Evolutionary conservation across 1,284 basidiomycete species (phyloP).

Genomic region (Sporisorium iseilematis-ciliati): DNA sequence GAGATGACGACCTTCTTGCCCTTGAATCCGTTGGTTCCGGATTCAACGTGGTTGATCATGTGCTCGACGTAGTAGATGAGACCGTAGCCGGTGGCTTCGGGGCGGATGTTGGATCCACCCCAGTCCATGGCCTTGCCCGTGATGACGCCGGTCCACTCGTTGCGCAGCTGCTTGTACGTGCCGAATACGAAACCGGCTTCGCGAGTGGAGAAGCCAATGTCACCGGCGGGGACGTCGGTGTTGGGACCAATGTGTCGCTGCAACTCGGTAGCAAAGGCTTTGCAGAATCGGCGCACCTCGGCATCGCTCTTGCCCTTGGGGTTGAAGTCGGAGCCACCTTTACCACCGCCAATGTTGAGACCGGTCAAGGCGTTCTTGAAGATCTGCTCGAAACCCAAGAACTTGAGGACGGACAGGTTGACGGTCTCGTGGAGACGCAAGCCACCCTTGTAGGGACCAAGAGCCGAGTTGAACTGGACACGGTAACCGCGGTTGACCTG

Average conservation of each 20-base stretch:
- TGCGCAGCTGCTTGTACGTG: constrained; percentile 78
- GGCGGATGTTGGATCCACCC: constrained; percentile 71
- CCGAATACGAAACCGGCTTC: constrained; percentile 60
- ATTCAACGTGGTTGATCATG: constrained; percentile 73
- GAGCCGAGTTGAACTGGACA: constrained; percentile 85
- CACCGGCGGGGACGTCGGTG: constrained; percentile 84
- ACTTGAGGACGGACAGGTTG: constrained; percentile 86
- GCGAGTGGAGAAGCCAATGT: constrained; percentile 77
- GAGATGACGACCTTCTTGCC: constrained; percentile 79
- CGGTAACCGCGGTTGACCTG: constrained; percentile 83
- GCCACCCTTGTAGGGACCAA: constrained; percentile 86
- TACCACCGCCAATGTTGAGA: constrained; percentile 80
- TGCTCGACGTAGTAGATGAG: constrained; percentile 83
- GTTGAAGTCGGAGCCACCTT: constrained; percentile 78
- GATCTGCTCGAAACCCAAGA: constrained; percentile 84
- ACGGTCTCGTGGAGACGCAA: constrained; percentile 84
- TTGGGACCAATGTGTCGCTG: constrained; percentile 71
- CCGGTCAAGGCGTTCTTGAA: constrained; percentile 88
- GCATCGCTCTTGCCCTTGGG: constrained; percentile 84
- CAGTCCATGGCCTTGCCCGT: constrained; percentile 83
- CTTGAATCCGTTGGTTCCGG: constrained; percentile 70
- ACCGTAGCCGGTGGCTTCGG: constrained; percentile 75
- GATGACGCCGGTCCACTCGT: constrained; percentile 82
- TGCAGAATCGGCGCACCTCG: constrained; percentile 81
- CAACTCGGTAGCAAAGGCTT: constrained; percentile 55